Conservation (phyloP, 2,329 filamentous ascomycete genomes). For the Calonectria henricotiae region DNA sequence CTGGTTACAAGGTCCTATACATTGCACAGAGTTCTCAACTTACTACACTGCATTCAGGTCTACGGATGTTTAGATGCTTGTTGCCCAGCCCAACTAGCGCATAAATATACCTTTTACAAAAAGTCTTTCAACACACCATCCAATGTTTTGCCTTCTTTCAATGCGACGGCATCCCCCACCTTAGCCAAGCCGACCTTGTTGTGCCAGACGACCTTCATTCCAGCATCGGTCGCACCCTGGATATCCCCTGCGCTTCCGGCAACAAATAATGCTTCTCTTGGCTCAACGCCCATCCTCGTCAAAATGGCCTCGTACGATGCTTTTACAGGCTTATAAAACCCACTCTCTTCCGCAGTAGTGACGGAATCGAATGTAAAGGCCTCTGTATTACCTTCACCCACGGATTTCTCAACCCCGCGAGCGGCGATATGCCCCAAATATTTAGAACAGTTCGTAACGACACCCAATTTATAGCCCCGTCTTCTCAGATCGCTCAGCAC, state of each 20-base stretch:
- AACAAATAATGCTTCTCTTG: slow-evolving; percentile 56
- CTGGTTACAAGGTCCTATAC: too few relatives aligned
- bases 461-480: slow-evolving; percentile 55
- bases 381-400: slow-evolving; percentile 31
- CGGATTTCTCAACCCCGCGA: slow-evolving; percentile 15
- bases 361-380: slow-evolving; percentile 54
- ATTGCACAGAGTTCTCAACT: too few relatives aligned
- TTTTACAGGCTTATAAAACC: slow-evolving; percentile 59
- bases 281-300: slow-evolving; percentile 47
- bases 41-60: too few relatives aligned
- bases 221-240: slow-evolving; percentile 57
- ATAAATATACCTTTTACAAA: background rate
- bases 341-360: slow-evolving; percentile 60
- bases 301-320: slow-evolving; percentile 57
- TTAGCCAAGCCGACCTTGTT: slow-evolving; percentile 54
- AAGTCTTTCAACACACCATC: background rate
- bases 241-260: slow-evolving; percentile 62
- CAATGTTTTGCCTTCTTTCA: slow-evolving; percentile 20
- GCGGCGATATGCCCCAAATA: slow-evolving; percentile 52
- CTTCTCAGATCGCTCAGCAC: slow-evolving; percentile 47
- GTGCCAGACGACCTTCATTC: slow-evolving; percentile 62
- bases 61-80: too few relatives aligned
- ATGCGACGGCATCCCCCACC: slow-evolving; percentile 46
- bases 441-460: slow-evolving; percentile 61
- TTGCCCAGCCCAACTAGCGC: too few relatives aligned